Evolutionary conservation across 495 filamentous ascomycete species (phyloP).

Genomic region (Sabuloglossum arenarium): DNA sequence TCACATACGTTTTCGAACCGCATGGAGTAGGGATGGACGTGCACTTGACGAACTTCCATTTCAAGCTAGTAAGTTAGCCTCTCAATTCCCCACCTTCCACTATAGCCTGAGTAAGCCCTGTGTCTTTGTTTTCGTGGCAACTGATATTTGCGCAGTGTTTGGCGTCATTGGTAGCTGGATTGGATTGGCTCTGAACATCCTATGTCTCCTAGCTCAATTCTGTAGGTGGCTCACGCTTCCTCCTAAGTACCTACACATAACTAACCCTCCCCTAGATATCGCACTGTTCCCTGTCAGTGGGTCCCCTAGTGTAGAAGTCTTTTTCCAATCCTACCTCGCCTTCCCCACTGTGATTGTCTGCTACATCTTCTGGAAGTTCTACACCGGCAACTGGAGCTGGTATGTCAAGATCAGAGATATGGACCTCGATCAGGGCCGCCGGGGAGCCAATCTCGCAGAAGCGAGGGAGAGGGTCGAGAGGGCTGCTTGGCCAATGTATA

Average conservation of each 20-base stretch:
- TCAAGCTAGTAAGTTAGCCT: no score
- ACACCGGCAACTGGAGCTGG: not conserved
- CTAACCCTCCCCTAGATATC: conserved; percentile 9
- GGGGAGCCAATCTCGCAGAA: not conserved
- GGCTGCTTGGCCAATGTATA: not conserved
- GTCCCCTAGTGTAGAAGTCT: conserved; percentile 22
- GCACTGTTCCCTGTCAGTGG: conserved; percentile 25
- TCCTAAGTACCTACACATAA: not conserved
- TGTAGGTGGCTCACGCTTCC: conserved; percentile 17
- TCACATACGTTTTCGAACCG: conserved; percentile 36
- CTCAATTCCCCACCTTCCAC: no score
- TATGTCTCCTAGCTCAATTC: conserved; percentile 43
- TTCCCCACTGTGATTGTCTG: conserved; percentile 32
- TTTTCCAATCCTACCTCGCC: conserved; percentile 45
- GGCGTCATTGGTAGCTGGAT: conserved; percentile 49
- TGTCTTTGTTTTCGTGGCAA: no score
- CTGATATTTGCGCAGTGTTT: no score
- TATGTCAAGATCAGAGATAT: not conserved
- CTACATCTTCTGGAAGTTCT: not conserved
- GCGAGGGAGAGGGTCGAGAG: not conserved
- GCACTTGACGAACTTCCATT: conserved; percentile 51
- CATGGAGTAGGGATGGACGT: conserved; percentile 42
- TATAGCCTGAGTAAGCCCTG: no score
- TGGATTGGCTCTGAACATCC: conserved; percentile 34
- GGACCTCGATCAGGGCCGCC: not conserved